Evolutionary conservation across 768 basidiomycete genomes (phyloP), one percentile per base, ranked within the genome.

Genomic region (Lactarius hengduanensis): DNA sequence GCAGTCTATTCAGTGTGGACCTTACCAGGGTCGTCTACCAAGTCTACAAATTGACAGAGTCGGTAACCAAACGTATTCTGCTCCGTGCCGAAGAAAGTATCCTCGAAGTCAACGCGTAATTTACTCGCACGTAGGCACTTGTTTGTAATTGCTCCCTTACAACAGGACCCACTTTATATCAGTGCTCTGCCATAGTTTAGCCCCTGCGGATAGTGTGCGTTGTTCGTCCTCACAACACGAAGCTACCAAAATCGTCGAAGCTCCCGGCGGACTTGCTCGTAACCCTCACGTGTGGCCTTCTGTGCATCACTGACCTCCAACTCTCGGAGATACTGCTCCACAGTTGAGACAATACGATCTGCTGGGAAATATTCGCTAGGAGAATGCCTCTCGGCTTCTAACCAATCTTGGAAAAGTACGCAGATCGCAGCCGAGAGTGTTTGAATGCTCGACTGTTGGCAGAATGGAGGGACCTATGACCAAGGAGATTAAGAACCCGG

Each of bases 341-440:
- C 81, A 0, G 88, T 85, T 53, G 80, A 75, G 74, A 94, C 89
- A 72, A 94, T 85, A 60, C 89, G 82, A 58, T 86, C 88, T 36
- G 86, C 92, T 15, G 92, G 92, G 75, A 94, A 86, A 72, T 90
- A 90, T 38, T 82, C 80, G n/a, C 90, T 84, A 68, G 90, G 88
- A 3, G 91, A 86, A 64, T 90, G 82, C 71, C 82, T 86, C n/a
- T 83, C 88, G 64, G 88, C 90, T 63, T 89, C 85, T 38, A 93
- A 73, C 92, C 92, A 94, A 71, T 94, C 92, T 26, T 79, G 80
- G 20, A 94, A 76, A n/a, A 94, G 80, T 47, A 91, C 77, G 47
- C 92, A 90, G 72, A 94, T 91, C 71, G 93, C 92, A 9, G 88
- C 83, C 0, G 91, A 92, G 63, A 94, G 84, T 47, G 86, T 83